Base-by-base conservation (phyloP, 768 basidiomycete genomes). In the Cyathus striatus region DNA sequence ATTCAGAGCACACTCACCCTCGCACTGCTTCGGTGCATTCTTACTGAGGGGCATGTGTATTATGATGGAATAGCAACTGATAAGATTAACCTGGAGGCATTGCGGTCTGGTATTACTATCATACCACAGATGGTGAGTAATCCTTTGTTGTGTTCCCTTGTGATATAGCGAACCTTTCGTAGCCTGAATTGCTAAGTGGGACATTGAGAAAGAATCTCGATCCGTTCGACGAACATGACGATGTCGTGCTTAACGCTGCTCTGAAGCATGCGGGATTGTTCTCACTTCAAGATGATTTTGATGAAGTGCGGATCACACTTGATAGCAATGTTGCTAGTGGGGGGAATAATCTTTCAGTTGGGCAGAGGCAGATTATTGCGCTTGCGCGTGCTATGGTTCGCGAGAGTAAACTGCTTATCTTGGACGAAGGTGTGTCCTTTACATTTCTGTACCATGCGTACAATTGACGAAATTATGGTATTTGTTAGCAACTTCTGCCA, bases 321-420 rank as follows among this genome's bases (percentile, higher is more conserved):
- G 72, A 79, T 20, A 37, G n/a, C 21, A 10, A 14, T 10, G 21
- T 37, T 20, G n/a, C 35, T 37, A 20, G 20, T 20, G n/a, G n/a
- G 10, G 35, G 35, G n/a, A 14, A 14, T 24, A 87, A 86, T 61
- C 81, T 86, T 56, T 82, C 79, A 1, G 78, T 82, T 39, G 85
- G 86, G 17, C 83, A 87, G 53, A 57, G 83, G 7, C 85, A 87
- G 50, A 59, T 81, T 26, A 73, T 81, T 35, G 75, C 79, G 3
- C 72, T 81, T 68, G 79, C 80, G 2, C 68, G 79, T 14, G 79
- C 80, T 0, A 58, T 81, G 18, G 58, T 81, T 22, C 60, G 75
- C 13, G 64, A 69, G 17, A 77, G 72, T 49, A 54, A 69, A 23
- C 63, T 81, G 42, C 69, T 81, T 39, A 69, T 81, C 33, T 63